Evolutionary conservation across 2,329 filamentous ascomycete species (phyloP).

Genomic region (Neofusicoccum cordaticola): DNA sequence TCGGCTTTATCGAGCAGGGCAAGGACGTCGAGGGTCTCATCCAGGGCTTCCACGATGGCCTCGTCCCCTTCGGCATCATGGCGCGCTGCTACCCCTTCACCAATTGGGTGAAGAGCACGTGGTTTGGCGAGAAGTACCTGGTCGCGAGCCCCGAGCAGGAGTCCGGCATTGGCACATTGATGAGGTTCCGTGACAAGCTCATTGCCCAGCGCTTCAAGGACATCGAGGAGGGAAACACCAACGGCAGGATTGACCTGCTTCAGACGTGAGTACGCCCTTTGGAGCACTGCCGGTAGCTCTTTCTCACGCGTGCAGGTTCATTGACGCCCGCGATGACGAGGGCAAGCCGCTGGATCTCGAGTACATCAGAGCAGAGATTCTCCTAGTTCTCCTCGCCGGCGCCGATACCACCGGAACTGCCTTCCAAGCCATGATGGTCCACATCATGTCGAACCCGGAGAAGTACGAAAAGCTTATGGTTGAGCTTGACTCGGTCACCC

Average conservation of each 20-base stretch:
- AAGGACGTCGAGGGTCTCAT: conserved; percentile 55
- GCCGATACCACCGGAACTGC: conserved; percentile 54
- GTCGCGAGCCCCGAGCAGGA: conserved; percentile 54
- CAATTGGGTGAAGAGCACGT: conserved; percentile 54
- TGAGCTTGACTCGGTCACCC: conserved; percentile 44
- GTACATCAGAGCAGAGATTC: conserved; percentile 54
- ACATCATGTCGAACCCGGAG: conserved; percentile 38
- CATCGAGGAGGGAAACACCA: conserved; percentile 45
- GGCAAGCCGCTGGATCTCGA: conserved; percentile 49
- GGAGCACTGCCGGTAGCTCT: neutral
- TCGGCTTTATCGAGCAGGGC: conserved; percentile 55
- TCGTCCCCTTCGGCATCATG: conserved; percentile 52
- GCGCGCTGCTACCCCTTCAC: conserved; percentile 54
- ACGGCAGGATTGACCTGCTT: conserved; percentile 51
- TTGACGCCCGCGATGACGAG: conserved; percentile 36
- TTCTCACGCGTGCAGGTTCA: conserved; percentile 23
- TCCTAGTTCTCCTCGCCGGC: conserved; percentile 52
- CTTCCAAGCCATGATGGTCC: conserved; percentile 48
- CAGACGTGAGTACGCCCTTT: conserved; percentile 39
- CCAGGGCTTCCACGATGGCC: conserved; percentile 53
- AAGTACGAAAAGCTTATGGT: conserved; percentile 49
- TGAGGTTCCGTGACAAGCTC: conserved; percentile 57
- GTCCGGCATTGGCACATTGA: conserved; percentile 54
- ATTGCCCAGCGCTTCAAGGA: conserved; percentile 49
- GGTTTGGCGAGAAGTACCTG: conserved; percentile 50